Percentiles rank a stretch among this genome's conserved stretches.
phyloP scores from a whole-genome alignment of 352 stramenopile species.

The Phytopythium boreale region DNA sequence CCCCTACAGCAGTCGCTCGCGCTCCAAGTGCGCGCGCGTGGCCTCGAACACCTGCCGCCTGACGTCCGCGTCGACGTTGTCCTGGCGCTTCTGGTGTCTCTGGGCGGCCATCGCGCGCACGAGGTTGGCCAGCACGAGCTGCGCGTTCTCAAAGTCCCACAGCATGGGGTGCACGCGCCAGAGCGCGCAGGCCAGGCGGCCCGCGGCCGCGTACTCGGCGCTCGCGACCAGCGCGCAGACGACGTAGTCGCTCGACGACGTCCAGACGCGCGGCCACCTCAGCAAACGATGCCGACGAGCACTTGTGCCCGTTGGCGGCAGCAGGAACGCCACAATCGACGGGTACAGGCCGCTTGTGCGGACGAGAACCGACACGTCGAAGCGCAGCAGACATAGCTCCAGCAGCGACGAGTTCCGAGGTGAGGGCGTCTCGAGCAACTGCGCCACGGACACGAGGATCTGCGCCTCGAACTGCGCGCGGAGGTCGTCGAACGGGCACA shows the following conservation, averaged over 20 bases:
- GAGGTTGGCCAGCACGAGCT: conserved; percentile 53
- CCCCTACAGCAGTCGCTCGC: conserved; percentile 17
- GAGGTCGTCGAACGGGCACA: conserved; percentile 54
- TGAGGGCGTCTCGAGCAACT: conserved; percentile 14
- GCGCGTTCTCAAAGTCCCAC: conserved; percentile 66
- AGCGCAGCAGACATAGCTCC: conserved; percentile 61
- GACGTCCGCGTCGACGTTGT: conserved; percentile 9
- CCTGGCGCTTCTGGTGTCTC: background rate
- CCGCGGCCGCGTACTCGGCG: conserved; percentile 42
- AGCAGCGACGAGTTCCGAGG: conserved; percentile 20
- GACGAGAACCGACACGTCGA: conserved; percentile 43
- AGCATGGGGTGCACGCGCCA: conserved; percentile 59
- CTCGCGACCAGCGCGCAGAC: conserved; percentile 57
- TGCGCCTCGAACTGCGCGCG: conserved; percentile 31
- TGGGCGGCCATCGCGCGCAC: conserved; percentile 28
- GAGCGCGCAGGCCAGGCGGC: conserved; percentile 48
- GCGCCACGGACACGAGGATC: conserved; percentile 19
- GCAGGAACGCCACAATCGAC: conserved; percentile 34
- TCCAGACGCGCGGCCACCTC: conserved; percentile 34
- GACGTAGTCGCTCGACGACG: conserved; percentile 56
- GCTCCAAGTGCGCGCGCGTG: conserved; percentile 22
- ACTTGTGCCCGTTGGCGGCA: conserved; percentile 6
- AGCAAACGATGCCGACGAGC: conserved; percentile 1
- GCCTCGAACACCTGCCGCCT: conserved; percentile 31
- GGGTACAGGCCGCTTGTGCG: conserved; percentile 34